Base-by-base conservation (phyloP, 768 basidiomycete genomes). In the Tylopilus cervinicoccineus region DNA sequence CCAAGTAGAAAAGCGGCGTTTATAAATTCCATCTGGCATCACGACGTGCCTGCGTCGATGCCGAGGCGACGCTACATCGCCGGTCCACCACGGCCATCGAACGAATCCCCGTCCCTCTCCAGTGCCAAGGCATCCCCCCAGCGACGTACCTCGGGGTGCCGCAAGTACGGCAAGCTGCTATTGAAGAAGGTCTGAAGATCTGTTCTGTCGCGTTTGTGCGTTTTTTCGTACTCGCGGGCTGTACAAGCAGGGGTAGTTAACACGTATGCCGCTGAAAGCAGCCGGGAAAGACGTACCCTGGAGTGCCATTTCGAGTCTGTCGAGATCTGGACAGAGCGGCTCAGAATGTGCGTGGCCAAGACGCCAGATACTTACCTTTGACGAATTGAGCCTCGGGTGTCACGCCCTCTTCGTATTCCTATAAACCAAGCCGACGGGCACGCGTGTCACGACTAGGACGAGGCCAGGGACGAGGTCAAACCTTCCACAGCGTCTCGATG, bases 251-350 rank as follows among this genome's bases (percentile, higher is more conserved):
- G 8, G 17, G 34, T 40, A n/a, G 17, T 5, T 6, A 16, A 22
- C 16, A 11, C n/a, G 14, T n/a, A 4, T 1, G 10, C 4, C 10
- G 3, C 19, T 5, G 5, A 17, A 13, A 38, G 7, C n/a, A n/a
- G n/a, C n/a, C 2, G 14, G 22, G 7, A 11, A 28, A 23, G 27
- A 61, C 42, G 14, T 40, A 80, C 87, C 90, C 76, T 94, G 91
- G 1, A 82, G 71, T 1, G 88, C 88, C 86, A 94, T 87, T 64
- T 94, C 91, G 47, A 92, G 83, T 6, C 87, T 76, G 61, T 94
- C 91, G 5, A 93, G 75, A 62, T 94, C 91, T 92, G 8, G n/a
- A n/a, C n/a, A 19, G 6, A 22, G 19, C 2, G 32, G 27, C 4
- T 31, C 38, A 39, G 20, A 16, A 32, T 9, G 36, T 3, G 22